Conservation (phyloP, 306 rosid genomes). For the Mimosa pudica region DNA sequence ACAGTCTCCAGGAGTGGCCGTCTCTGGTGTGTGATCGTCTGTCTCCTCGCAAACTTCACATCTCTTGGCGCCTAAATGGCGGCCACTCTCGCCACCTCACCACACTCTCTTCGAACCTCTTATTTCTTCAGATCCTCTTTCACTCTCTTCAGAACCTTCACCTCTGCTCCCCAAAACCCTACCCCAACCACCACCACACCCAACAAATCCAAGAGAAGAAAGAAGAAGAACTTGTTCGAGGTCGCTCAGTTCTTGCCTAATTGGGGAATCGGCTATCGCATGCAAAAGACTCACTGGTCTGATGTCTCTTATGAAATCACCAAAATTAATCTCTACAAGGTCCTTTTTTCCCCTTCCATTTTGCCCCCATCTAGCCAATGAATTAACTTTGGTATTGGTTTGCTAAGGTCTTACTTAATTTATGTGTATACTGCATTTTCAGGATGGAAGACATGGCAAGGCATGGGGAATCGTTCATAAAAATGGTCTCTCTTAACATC, state of each 20-base stretch:
- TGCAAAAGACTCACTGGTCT: conserved; percentile 91
- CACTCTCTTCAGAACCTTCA: conserved; percentile 57
- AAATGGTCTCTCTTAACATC: conserved; percentile 53
- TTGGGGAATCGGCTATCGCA: conserved; percentile 90
- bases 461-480: conserved; percentile 95
- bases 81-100: conserved; percentile 47
- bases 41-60: too few species aligned
- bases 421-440: conserved; percentile 17
- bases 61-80: conserved; percentile 45
- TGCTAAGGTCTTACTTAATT: conserved; percentile 30
- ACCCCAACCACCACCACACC: conserved; percentile 27
- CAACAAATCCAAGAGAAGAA: conserved; percentile 71
- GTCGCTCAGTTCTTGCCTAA: conserved; percentile 86
- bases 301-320: conserved; percentile 87
- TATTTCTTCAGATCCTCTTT: conserved; percentile 47
- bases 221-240: conserved; percentile 92
- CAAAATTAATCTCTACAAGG: conserved; percentile 94
- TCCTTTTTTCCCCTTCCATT: conserved; percentile 17
- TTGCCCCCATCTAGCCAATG: not conserved
- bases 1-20: too few species aligned
- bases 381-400: not conserved
- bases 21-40: too few species aligned
- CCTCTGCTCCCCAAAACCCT: conserved; percentile 48
- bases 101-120: conserved; percentile 40
- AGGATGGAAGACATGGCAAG: conserved; percentile 95